Evolutionary conservation across 306 rosid genomes (phyloP), one percentile per base, ranked within the genome.

Genomic region (Vicia faba): DNA sequence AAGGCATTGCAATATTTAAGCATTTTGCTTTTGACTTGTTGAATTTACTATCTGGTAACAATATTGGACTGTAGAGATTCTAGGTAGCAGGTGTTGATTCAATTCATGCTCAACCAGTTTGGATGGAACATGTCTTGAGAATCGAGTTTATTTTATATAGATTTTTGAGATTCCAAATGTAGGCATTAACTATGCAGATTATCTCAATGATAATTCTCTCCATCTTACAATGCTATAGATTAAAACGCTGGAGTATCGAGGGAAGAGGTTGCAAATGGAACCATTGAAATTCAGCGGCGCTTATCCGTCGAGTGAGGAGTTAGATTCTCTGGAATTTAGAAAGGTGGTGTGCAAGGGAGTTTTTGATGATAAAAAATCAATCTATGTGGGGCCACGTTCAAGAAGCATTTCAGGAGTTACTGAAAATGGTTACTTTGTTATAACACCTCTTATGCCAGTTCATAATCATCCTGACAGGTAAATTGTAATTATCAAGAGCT

Each of bases 321-420:
- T 81, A 64, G 95, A 84, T 58, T 70, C 84, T 65, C 66, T 90
- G 77, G 97, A 95, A 75, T 95, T 95, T 57, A 86, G 99, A 65
- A 90, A 85, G 78, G 86, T 90, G 51, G 36, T 58, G 11, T 85
- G 89, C 73, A 81, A 76, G 67, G 97, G 99, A 46, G 75, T 78
- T 75, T 88, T 86, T 72, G 87, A 93, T 81, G 97, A 90, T 74
- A 75, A 79, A 71, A 88, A 71, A 26, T 90, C 97, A 45, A 82
- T 90, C 74, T 90, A 55, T n/a, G 82, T 93, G 41, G 99, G 96
- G 38, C 97, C 99, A 59, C 97, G 99, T 56, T 90, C 97, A 64
- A 83, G 99, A 85, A 93, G 97, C 82, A 90, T 93, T 82, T 93
- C 97, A 10, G 97, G 99, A 73, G 82, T 93, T 66, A 88, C 97